These are phyloP conservation scores for Hyaloscypha finlandica DNA, from an alignment of 495 filamentous ascomycete species.

Conservation along the genomic window DNA sequence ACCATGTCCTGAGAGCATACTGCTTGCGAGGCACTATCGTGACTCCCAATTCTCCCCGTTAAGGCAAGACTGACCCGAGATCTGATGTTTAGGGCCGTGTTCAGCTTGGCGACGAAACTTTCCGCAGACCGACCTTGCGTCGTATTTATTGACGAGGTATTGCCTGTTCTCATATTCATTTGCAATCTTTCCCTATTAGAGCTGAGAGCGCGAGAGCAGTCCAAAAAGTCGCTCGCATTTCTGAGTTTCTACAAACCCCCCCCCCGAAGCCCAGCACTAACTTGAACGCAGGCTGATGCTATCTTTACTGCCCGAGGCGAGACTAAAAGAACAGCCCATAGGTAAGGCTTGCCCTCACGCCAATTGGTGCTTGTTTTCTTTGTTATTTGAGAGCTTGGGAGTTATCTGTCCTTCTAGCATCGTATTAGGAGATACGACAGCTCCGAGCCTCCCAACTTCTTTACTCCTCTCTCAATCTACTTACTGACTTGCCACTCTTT, in stretches of 20 bases:
- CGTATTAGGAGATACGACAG: too few species aligned
- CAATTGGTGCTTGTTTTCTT: too few species aligned
- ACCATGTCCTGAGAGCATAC: too few species aligned
- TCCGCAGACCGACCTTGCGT: slow-evolving; percentile 68
- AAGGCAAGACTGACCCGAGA: too few species aligned
- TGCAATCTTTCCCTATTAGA: too few species aligned
- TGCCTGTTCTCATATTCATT: not conserved
- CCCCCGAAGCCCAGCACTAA: not conserved
- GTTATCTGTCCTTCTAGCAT: too few species aligned
- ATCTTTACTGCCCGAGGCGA: slow-evolving; percentile 76
- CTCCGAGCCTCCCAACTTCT: not conserved
- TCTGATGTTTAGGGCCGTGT: slow-evolving; percentile 73
- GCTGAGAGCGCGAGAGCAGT: too few species aligned
- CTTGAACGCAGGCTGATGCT: slow-evolving; percentile 58
- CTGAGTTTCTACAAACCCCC: too few species aligned
- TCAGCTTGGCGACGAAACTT: slow-evolving; percentile 86
- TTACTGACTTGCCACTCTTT: not conserved
- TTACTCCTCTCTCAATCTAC: not conserved
- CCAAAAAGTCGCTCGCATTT: too few species aligned
- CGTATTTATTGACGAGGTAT: slow-evolving; percentile 91
- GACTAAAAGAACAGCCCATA: slow-evolving; percentile 59
- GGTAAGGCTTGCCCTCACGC: not conserved
- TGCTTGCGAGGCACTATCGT: too few species aligned
- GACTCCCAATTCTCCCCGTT: too few species aligned
- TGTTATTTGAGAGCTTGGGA: too few species aligned